These are phyloP conservation scores for Xylariaceae sp. DNA, from an alignment of 2,329 filamentous ascomycete species.

Conservation along the genomic window DNA sequence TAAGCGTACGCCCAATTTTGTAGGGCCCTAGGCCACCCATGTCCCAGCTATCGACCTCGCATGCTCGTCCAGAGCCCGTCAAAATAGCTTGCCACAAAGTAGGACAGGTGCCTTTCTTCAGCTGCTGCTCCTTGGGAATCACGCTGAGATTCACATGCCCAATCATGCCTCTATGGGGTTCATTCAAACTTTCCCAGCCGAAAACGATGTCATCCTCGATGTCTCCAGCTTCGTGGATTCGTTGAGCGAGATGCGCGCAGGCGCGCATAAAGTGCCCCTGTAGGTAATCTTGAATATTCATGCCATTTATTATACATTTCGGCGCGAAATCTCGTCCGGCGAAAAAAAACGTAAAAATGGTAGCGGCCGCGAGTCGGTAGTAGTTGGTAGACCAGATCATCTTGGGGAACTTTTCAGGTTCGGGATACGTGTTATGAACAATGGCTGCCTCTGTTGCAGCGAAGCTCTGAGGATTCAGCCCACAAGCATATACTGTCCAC, in stretches of 20 bases:
- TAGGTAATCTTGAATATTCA: constrained; percentile 95
- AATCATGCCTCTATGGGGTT: constrained; percentile 85
- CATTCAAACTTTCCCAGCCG: constrained; percentile 95
- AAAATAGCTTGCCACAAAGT: constrained; percentile 93
- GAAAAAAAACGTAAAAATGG: constrained; percentile 94
- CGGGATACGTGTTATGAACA: constrained; percentile 88
- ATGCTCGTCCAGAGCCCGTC: constrained; percentile 84
- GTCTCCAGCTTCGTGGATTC: constrained; percentile 86
- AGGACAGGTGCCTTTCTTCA: constrained; percentile 89
- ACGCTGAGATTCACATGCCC: constrained; percentile 76
- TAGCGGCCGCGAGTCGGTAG: constrained; percentile 76
- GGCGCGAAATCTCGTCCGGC: constrained; percentile 87
- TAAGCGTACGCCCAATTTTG: constrained; percentile 75
- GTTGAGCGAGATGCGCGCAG: constrained; percentile 72
- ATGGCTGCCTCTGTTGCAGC: constrained; percentile 83
- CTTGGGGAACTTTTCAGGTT: constrained; percentile 84
- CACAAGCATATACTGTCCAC: constrained; percentile 96
- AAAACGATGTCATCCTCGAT: constrained; percentile 83
- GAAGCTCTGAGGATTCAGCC: constrained; percentile 82
- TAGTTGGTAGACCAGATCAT: constrained; percentile 99
- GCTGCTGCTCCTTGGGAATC: constrained; percentile 80
- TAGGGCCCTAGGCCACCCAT: constrained; percentile 91
- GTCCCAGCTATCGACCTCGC: constrained; percentile 87
- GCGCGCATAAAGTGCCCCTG: constrained; percentile 82
- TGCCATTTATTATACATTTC: constrained; percentile 88